phyloP scores from a whole-genome alignment of 1,139 yeast species.

The Hyphopichia wangnamkhiaoensis region DNA sequence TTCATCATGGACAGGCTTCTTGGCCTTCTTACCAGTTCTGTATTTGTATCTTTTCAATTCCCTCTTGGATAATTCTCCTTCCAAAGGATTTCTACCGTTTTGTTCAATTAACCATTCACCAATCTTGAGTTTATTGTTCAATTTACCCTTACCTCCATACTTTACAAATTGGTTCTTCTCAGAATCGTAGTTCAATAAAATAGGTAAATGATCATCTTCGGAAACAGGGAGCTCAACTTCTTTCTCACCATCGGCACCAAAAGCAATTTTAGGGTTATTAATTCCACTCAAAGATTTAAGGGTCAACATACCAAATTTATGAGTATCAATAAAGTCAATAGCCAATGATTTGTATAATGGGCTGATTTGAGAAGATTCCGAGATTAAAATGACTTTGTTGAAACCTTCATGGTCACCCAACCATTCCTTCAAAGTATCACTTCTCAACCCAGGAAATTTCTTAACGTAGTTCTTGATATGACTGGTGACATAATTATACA shows the following conservation, averaged over 20 bases:
- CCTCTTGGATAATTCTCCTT: slow-evolving; percentile 42
- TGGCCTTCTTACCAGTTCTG: slow-evolving; percentile 30
- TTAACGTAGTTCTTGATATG: slow-evolving; percentile 74
- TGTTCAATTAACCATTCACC: slow-evolving; percentile 35
- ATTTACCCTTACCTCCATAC: slow-evolving; percentile 24
- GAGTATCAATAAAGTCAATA: slow-evolving; percentile 58
- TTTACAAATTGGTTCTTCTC: slow-evolving; percentile 18
- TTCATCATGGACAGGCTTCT: slow-evolving; percentile 35
- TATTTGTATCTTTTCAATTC: slow-evolving; percentile 32
- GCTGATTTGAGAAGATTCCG: slow-evolving; percentile 51
- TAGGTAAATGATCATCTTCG: slow-evolving; percentile 25
- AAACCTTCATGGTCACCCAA: slow-evolving; percentile 18
- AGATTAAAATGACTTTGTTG: slow-evolving; percentile 43
- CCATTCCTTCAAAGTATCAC: slow-evolving; percentile 31
- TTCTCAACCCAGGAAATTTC: slow-evolving; percentile 35
- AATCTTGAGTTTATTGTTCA: slow-evolving; percentile 33
- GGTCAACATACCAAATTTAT: slow-evolving; percentile 31
- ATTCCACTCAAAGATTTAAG: slow-evolving; percentile 11
- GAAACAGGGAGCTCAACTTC: slow-evolving; percentile 22
- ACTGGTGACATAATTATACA: slow-evolving; percentile 58
- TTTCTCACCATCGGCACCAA: slow-evolving; percentile 20
- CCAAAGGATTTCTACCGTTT: slow-evolving; percentile 31
- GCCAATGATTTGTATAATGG: slow-evolving; percentile 74
- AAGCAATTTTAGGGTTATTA: slow-evolving; percentile 5
- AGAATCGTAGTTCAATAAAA: slow-evolving; percentile 30